Evolutionary conservation across 192 early-diverging fungal species (phyloP).

Genomic region (Rhizophlyctis rosea): DNA sequence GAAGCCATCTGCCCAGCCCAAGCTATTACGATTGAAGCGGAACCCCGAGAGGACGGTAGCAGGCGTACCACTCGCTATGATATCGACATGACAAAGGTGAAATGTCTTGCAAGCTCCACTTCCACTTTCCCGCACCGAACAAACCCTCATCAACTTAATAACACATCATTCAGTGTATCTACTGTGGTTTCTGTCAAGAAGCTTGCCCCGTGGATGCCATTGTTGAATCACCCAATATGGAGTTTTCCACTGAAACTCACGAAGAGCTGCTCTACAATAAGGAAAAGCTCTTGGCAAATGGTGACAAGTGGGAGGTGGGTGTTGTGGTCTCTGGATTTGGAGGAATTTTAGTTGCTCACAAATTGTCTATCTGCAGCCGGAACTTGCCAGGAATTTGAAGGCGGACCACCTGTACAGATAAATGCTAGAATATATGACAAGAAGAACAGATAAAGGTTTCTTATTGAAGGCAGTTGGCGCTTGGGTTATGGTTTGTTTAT

Average conservation of each 20-base stretch:
- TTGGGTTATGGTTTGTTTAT: too few species aligned
- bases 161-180: conserved; percentile 69
- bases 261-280: conserved; percentile 99
- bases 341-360: background rate
- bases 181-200: conserved; percentile 97
- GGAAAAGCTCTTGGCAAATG: conserved; percentile 84
- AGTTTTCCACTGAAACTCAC: conserved; percentile 93
- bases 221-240: conserved; percentile 94
- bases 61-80: conserved; percentile 96
- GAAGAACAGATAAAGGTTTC: too few species aligned
- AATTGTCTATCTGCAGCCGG: conserved; percentile 24
- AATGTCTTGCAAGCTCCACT: too few species aligned
- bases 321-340: background rate
- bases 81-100: conserved; percentile 98
- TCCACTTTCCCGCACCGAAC: too few species aligned
- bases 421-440: too few species aligned
- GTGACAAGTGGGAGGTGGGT: conserved; percentile 94
- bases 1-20: conserved; percentile 97
- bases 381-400: conserved; percentile 54
- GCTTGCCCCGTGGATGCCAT: conserved; percentile 97
- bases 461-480: too few species aligned
- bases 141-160: too few species aligned
- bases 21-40: conserved; percentile 97
- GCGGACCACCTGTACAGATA: conserved; percentile 51
- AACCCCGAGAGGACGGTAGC: conserved; percentile 90